These are phyloP conservation scores for Aureobasidium sp. DNA, from an alignment of 2,329 filamentous ascomycete species.

Conservation along the genomic window DNA sequence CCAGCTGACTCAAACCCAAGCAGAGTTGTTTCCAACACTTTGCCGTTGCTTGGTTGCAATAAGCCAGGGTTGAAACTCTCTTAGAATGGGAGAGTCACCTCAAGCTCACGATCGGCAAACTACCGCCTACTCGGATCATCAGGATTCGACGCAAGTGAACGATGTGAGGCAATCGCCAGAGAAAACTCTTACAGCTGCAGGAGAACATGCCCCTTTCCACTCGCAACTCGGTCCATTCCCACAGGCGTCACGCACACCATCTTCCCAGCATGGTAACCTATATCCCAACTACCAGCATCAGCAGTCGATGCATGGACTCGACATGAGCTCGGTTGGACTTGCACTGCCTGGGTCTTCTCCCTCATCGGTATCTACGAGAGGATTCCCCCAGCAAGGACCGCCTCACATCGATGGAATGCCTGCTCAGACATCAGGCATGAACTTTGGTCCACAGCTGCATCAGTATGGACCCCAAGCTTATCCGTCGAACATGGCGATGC, in stretches of 20 bases:
- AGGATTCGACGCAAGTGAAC: not conserved
- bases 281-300: not conserved
- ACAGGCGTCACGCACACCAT: not conserved
- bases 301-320: conserved; percentile 1
- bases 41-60: not conserved
- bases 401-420: not conserved
- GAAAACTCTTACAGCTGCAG: not conserved
- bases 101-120: not conserved
- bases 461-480: not conserved
- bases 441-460: not conserved
- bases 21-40: not conserved
- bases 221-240: not conserved
- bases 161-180: not conserved
- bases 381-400: not conserved
- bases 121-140: not conserved
- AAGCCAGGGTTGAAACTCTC: not conserved
- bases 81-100: not conserved
- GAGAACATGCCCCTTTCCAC: not conserved
- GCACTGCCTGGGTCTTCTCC: not conserved
- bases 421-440: not conserved
- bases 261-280: not conserved
- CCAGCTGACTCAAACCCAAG: not conserved
- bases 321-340: not conserved
- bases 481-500: not conserved
- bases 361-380: not conserved